These are phyloP conservation scores for Alnus glutinosa DNA, from an alignment of 306 rosid species.

Conservation along the genomic window DNA sequence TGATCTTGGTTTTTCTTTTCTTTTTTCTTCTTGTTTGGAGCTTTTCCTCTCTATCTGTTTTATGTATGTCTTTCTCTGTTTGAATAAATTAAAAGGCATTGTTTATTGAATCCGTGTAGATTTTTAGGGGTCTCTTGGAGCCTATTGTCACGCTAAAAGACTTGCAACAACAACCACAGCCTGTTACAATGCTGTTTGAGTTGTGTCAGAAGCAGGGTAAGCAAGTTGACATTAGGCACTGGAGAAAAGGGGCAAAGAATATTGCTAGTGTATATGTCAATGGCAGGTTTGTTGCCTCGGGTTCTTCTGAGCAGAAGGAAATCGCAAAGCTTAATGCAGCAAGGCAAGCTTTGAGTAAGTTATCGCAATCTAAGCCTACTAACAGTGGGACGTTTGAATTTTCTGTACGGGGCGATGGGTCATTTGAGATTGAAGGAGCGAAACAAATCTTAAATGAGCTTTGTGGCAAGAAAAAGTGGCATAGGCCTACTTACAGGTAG, in stretches of 20 bases:
- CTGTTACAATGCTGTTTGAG: constrained; percentile 57
- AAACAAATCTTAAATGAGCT: constrained; percentile 57
- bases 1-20: background rate
- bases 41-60: background rate
- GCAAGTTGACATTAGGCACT: constrained; percentile 41
- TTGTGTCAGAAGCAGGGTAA: constrained; percentile 70
- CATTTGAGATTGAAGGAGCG: constrained; percentile 51
- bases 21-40: background rate
- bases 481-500: constrained; percentile 57
- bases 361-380: constrained; percentile 23
- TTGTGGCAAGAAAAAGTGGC: constrained; percentile 62
- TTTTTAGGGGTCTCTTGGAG: constrained; percentile 59
- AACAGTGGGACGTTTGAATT: background rate
- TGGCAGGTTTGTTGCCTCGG: constrained; percentile 51
- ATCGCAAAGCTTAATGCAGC: constrained; percentile 73
- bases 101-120: constrained; percentile 37
- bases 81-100: background rate
- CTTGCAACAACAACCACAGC: constrained; percentile 62
- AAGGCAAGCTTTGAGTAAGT: constrained; percentile 51
- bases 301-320: constrained; percentile 60
- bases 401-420: constrained; percentile 25
- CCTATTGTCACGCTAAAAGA: constrained; percentile 60
- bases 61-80: background rate
- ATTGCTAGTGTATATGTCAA: constrained; percentile 54
- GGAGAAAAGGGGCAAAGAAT: constrained; percentile 38